A percentile compares a stretch with the other conserved stretches of the same genome.
phyloP scores from a whole-genome alignment of 352 stramenopile species.

The Pythium grandisporangium region DNA sequence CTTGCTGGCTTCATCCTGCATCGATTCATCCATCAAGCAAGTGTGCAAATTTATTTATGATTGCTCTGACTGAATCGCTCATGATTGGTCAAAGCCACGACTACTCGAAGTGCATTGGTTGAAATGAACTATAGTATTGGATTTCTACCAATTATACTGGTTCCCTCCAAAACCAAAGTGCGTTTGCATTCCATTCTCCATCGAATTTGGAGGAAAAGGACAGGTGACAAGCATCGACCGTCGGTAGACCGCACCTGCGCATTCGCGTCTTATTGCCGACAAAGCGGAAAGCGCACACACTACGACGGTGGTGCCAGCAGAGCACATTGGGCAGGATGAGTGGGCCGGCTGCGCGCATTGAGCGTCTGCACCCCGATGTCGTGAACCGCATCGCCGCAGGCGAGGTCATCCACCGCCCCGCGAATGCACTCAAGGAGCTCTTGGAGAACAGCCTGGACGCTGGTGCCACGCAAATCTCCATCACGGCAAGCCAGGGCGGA shows the following conservation, averaged over 20 bases:
- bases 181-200: background rate
- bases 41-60: background rate
- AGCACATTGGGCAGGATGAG: background rate
- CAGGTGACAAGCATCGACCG: too few relatives aligned
- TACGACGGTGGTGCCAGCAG: too few relatives aligned
- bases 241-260: too few relatives aligned
- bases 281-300: too few relatives aligned
- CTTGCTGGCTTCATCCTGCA: background rate
- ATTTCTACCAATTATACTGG: conserved; percentile 6
- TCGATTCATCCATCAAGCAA: background rate
- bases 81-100: too few relatives aligned
- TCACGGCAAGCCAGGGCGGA: conserved; percentile 78
- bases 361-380: conserved; percentile 86
- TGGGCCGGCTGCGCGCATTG: conserved; percentile 34
- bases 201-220: too few relatives aligned
- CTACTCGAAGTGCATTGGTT: too few relatives aligned
- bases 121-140: background rate
- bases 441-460: conserved; percentile 99
- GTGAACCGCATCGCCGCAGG: conserved; percentile 93
- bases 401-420: conserved; percentile 94
- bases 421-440: conserved; percentile 95
- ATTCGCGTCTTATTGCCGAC: too few relatives aligned
- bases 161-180: background rate
- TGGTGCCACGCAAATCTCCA: conserved; percentile 72
- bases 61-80: too few relatives aligned